Evolutionary conservation across 495 filamentous ascomycete species (phyloP).

Genomic region (Penicillium turbatum): DNA sequence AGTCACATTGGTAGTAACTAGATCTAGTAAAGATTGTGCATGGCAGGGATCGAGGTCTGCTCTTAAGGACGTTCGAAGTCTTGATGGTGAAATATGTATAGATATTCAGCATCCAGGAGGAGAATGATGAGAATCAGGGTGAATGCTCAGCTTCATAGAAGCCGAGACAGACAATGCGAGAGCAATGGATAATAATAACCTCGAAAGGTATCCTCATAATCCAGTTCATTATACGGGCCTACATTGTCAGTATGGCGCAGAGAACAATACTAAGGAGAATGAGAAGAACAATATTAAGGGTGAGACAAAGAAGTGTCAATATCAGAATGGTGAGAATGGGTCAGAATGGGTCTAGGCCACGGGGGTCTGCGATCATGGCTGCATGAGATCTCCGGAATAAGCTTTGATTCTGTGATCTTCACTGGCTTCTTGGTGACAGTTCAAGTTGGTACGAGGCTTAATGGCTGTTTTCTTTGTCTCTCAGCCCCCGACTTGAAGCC

Average conservation of each 20-base stretch:
- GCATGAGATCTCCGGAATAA: background rate
- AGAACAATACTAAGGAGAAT: slow-evolving; percentile 25
- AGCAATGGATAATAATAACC: background rate
- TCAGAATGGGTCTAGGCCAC: background rate
- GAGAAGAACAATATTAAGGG: slow-evolving; percentile 26
- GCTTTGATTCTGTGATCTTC: background rate
- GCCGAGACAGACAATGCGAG: slow-evolving; percentile 9
- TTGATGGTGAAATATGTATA: background rate
- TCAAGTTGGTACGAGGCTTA: background rate
- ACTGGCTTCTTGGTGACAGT: background rate
- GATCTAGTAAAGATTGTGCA: background rate
- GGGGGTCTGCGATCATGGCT: background rate
- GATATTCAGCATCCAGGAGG: background rate
- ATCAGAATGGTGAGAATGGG: background rate
- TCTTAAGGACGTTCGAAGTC: background rate
- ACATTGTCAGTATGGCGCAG: background rate
- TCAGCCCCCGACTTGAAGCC: background rate
- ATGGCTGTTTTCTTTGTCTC: slow-evolving; percentile 1
- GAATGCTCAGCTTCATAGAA: background rate
- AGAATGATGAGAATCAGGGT: slow-evolving; percentile 5
- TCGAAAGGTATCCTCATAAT: background rate
- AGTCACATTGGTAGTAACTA: background rate
- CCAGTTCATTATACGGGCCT: background rate
- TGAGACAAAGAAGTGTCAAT: slow-evolving; percentile 6
- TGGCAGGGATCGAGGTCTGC: background rate